Evolutionary conservation across 805 yeast genomes (phyloP).

Genomic region (Saturnispora sanitii): DNA sequence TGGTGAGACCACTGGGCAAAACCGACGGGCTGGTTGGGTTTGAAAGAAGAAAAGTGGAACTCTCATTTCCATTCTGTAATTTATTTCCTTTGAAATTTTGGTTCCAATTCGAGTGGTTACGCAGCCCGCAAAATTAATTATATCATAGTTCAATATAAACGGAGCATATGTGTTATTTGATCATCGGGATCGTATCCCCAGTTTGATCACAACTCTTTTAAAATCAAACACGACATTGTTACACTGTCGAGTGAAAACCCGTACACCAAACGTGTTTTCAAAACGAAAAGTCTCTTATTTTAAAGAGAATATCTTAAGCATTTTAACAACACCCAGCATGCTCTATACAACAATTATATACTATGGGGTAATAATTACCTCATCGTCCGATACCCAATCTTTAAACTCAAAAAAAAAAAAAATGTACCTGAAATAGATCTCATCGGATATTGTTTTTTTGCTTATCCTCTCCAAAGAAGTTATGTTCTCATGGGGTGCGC

Average conservation of each 20-base stretch:
- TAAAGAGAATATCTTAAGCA: background rate
- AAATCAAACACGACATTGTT: background rate
- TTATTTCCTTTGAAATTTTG: background rate
- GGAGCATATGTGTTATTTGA: too few relatives aligned
- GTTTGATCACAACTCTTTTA: too few relatives aligned
- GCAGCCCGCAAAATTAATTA: constrained; percentile 5
- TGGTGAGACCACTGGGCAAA: background rate
- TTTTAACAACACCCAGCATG: background rate
- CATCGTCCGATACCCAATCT: background rate
- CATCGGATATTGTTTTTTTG: background rate
- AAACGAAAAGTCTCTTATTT: background rate
- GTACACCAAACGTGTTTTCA: background rate
- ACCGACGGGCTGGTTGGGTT: background rate
- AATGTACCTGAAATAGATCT: too few relatives aligned
- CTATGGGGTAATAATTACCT: background rate
- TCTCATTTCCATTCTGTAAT: background rate
- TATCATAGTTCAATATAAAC: too few relatives aligned
- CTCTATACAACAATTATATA: background rate
- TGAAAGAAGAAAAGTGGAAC: background rate
- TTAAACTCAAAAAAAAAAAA: background rate
- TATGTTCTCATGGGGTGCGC: background rate
- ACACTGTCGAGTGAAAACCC: background rate
- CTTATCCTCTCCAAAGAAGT: background rate
- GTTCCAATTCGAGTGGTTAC: constrained; percentile 1
- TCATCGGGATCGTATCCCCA: background rate